Conservation (phyloP, 129 eudicot species). For the Centaurea solstitialis region DNA sequence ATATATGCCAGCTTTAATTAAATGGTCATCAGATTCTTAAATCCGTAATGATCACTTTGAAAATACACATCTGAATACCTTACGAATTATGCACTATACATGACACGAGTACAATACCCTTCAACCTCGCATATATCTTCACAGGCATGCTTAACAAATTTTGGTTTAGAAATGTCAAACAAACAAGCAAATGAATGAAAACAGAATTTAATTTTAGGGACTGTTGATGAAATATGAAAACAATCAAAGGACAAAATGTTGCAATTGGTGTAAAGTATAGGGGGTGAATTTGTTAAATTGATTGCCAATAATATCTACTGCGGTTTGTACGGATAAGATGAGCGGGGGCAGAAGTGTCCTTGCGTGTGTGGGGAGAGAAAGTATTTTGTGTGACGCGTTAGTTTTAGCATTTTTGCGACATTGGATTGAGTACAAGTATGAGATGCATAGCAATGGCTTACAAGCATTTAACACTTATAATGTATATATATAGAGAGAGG, state of each 20-base stretch:
- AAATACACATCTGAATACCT: background rate
- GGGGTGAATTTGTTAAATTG: slow-evolving; percentile 11
- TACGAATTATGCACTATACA: background rate
- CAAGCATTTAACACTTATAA: too few relatives aligned
- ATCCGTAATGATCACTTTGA: too few relatives aligned
- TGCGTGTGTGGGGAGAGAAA: slow-evolving; percentile 13
- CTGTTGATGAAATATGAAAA: background rate
- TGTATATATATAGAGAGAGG: too few relatives aligned
- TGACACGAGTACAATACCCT: background rate
- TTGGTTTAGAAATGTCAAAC: background rate
- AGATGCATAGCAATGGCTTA: slow-evolving; percentile 1
- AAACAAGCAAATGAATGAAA: background rate
- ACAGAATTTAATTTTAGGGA: background rate
- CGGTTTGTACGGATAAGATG: slow-evolving; percentile 26
- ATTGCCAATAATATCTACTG: slow-evolving; percentile 15
- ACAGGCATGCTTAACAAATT: background rate
- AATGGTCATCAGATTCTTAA: background rate
- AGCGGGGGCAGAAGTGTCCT: background rate
- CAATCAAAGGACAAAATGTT: background rate
- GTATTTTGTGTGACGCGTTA: slow-evolving; percentile 20
- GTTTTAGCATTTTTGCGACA: slow-evolving; percentile 1
- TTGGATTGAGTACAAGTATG: background rate
- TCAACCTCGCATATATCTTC: background rate
- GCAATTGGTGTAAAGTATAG: background rate
- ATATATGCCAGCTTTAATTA: background rate